These are phyloP conservation scores for Exophiala viscosa DNA, from an alignment of 2,329 filamentous ascomycete species.

Conservation along the genomic window DNA sequence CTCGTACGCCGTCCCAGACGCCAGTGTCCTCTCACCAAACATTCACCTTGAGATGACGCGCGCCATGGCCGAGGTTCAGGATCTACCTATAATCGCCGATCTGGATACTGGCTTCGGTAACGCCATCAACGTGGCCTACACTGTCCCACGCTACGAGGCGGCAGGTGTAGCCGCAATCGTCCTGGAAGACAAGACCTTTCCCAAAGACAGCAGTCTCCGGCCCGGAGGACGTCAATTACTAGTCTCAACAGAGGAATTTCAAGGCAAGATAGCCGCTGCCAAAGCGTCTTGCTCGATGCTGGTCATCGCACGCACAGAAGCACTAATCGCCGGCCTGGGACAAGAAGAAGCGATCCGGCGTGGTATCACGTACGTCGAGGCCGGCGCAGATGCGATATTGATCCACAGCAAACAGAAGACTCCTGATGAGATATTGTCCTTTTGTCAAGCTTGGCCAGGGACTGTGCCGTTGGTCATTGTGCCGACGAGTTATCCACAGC, in stretches of 20 bases:
- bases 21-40: constrained; percentile 11
- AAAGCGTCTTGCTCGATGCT: constrained; percentile 10
- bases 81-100: constrained; percentile 49
- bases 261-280: constrained; percentile 16
- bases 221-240: constrained; percentile 2
- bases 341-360: constrained; percentile 9
- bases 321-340: constrained; percentile 13
- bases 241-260: constrained; percentile 13
- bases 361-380: constrained; percentile 8
- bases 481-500: constrained; percentile 17
- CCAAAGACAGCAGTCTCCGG: constrained; percentile 15
- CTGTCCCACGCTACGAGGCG: constrained; percentile 47
- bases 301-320: constrained; percentile 16
- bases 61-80: constrained; percentile 5
- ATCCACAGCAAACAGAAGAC: constrained; percentile 17
- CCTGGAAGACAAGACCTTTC: constrained; percentile 46
- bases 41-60: constrained; percentile 12
- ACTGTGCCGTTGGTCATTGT: constrained; percentile 16
- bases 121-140: constrained; percentile 45
- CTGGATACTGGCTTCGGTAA: constrained; percentile 55
- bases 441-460: constrained; percentile 12
- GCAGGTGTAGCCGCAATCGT: constrained; percentile 54
- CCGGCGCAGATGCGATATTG: constrained; percentile 16
- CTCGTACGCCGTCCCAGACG: constrained; percentile 15
- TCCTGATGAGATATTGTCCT: constrained; percentile 15